A percentile compares a stretch with the other conserved stretches of the same genome.
phyloP scores from a whole-genome alignment of 106 monocot genomes.

The Dendrobium catenatum region DNA sequence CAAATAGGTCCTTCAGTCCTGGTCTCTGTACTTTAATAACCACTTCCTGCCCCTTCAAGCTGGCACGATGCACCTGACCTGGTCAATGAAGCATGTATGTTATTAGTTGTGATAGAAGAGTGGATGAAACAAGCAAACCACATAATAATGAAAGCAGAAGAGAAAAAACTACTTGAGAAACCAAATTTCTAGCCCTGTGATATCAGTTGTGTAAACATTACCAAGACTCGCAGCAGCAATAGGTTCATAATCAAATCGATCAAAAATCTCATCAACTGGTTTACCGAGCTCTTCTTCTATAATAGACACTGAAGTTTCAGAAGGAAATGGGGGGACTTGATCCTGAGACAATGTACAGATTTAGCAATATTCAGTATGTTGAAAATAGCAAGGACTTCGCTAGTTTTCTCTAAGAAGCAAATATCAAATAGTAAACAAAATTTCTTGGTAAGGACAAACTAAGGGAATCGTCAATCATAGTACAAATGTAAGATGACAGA shows the following conservation, averaged over 20 bases:
- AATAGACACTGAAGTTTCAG: conserved; percentile 81
- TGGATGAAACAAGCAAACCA: background rate
- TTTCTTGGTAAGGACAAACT: background rate
- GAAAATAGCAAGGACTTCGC: background rate
- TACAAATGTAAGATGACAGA: background rate
- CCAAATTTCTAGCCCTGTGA: background rate
- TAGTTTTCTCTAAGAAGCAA: background rate
- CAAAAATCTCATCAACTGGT: conserved; percentile 65
- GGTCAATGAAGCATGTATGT: conserved; percentile 17
- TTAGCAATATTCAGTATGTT: conserved; percentile 4
- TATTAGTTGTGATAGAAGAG: conserved; percentile 7
- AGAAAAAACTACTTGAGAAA: background rate
- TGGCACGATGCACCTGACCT: conserved; percentile 99
- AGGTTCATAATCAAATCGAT: conserved; percentile 88
- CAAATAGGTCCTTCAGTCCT: conserved; percentile 91
- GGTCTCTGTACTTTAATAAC: conserved; percentile 99
- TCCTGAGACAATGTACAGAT: conserved; percentile 35
- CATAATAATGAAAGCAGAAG: background rate
- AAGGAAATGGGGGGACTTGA: conserved; percentile 98
- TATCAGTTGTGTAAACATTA: conserved; percentile 23
- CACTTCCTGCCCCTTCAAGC: conserved; percentile 76
- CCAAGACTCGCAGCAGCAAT: conserved; percentile 99
- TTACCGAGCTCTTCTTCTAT: conserved; percentile 93
- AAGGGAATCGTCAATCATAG: background rate
- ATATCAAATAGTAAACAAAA: background rate